Conservation (phyloP, 2,329 filamentous ascomycete genomes). For the Fusarium heterosporum region DNA sequence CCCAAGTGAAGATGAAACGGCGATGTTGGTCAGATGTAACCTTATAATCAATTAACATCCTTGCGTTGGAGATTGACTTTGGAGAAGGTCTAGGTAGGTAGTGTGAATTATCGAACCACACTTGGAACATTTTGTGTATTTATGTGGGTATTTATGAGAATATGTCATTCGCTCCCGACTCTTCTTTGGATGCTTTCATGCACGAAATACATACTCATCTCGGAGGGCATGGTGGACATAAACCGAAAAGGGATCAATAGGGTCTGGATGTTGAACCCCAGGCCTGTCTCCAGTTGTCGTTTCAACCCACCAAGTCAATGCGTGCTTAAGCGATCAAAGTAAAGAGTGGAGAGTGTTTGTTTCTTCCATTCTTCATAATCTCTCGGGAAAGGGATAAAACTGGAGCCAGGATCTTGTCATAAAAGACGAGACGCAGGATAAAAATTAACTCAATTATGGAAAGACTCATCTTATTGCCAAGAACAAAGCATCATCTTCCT, state of each 20-base stretch:
- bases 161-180: background rate
- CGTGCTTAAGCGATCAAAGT: slow-evolving; percentile 38
- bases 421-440: background rate
- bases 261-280: slow-evolving; percentile 21
- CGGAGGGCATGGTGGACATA: slow-evolving; percentile 1
- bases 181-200: slow-evolving; percentile 9
- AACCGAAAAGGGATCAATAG: slow-evolving; percentile 25
- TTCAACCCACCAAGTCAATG: slow-evolving; percentile 41
- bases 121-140: background rate
- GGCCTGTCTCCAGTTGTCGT: slow-evolving; percentile 32
- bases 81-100: background rate
- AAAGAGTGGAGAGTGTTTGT: slow-evolving; percentile 22
- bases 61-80: slow-evolving; percentile 12
- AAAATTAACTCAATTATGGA: background rate
- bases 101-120: background rate
- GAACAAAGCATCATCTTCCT: background rate
- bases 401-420: background rate
- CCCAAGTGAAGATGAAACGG: slow-evolving; percentile 30
- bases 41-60: slow-evolving; percentile 2
- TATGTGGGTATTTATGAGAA: slow-evolving; percentile 1
- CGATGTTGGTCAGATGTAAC: slow-evolving; percentile 24
- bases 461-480: background rate
- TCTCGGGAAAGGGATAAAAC: background rate
- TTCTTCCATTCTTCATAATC: slow-evolving; percentile 10
- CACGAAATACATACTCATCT: slow-evolving; percentile 27